Percentiles rank a stretch among this genome's conserved stretches.
Conservation (phyloP, 2,329 filamentous ascomycete genomes). For the Phialophora chinensis region DNA sequence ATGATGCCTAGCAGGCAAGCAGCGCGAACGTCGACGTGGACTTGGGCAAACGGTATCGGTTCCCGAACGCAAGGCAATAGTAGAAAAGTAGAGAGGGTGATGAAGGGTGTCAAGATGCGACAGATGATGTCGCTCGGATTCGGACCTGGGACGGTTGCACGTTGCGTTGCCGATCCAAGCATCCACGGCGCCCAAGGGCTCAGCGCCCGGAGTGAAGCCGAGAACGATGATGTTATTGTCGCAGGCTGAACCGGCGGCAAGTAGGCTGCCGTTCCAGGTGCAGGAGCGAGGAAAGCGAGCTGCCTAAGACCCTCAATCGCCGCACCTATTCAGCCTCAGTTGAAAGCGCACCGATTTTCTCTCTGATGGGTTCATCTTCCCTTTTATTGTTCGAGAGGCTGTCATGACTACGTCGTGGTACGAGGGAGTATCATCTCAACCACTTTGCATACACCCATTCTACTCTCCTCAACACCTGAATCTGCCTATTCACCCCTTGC, state of each 20-base stretch:
- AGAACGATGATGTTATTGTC: not conserved
- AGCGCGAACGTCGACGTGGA: not conserved
- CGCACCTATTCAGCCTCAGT: not conserved
- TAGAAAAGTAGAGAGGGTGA: constrained; percentile 1
- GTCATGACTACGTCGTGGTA: not conserved
- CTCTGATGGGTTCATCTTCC: not conserved
- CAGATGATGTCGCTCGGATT: constrained; percentile 31
- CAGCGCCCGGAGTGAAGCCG: not conserved
- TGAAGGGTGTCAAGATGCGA: constrained; percentile 23
- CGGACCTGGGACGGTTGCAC: constrained; percentile 13
- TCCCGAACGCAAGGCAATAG: not conserved
- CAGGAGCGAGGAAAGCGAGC: not conserved
- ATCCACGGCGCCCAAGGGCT: too few species aligned
- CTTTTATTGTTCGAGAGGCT: not conserved
- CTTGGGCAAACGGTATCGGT: not conserved
- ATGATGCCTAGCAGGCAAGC: not conserved
- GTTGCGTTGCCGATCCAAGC: not conserved
- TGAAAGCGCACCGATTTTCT: not conserved
- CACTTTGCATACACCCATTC: constrained; percentile 89
- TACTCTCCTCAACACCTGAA: constrained; percentile 79
- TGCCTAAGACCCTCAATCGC: not conserved
- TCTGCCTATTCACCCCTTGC: constrained; percentile 77
- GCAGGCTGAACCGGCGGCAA: not conserved
- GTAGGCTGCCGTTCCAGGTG: not conserved
- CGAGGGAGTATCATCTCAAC: constrained; percentile 53